Percentiles rank a stretch among this genome's conserved stretches.
Conservation (phyloP, 2,329 filamentous ascomycete genomes). For the Blumeriella jaapii region DNA sequence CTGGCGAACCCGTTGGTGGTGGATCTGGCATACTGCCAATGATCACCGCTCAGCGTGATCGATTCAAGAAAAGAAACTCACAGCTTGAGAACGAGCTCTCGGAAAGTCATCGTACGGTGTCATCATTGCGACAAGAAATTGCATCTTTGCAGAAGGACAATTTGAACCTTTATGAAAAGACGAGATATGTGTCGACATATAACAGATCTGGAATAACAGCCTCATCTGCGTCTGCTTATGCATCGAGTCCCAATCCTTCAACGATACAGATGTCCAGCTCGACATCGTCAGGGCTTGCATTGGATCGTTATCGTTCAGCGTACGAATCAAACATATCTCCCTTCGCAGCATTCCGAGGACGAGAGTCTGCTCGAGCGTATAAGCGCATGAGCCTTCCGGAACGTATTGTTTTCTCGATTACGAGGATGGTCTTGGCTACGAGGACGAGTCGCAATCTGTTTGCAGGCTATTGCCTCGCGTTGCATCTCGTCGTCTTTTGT, state of each 20-base stretch:
- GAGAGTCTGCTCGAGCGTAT: slow-evolving; percentile 82
- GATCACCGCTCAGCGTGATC: slow-evolving; percentile 94
- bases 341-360: slow-evolving; percentile 89
- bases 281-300: slow-evolving; percentile 50
- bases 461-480: slow-evolving; percentile 76
- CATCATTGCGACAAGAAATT: slow-evolving; percentile 80
- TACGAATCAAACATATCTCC: slow-evolving; percentile 95
- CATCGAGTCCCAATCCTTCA: slow-evolving; percentile 63
- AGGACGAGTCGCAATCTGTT: slow-evolving; percentile 88
- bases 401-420: slow-evolving; percentile 79
- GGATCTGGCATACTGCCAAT: slow-evolving; percentile 89
- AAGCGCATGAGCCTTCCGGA: slow-evolving; percentile 90
- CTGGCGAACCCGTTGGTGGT: slow-evolving; percentile 54
- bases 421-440: slow-evolving; percentile 81
- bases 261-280: slow-evolving; percentile 51
- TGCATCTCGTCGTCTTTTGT: slow-evolving; percentile 80
- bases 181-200: slow-evolving; percentile 89
- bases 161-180: slow-evolving; percentile 92
- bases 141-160: slow-evolving; percentile 93
- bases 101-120: slow-evolving; percentile 69
- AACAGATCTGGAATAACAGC: slow-evolving; percentile 54
- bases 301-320: slow-evolving; percentile 79
- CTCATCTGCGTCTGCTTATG: slow-evolving; percentile 54
- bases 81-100: slow-evolving; percentile 87
- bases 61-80: slow-evolving; percentile 91